Evolutionary conservation across 2,329 filamentous ascomycete genomes (phyloP), one percentile per base, ranked within the genome.

Genomic region (Podosphaera leucotricha): DNA sequence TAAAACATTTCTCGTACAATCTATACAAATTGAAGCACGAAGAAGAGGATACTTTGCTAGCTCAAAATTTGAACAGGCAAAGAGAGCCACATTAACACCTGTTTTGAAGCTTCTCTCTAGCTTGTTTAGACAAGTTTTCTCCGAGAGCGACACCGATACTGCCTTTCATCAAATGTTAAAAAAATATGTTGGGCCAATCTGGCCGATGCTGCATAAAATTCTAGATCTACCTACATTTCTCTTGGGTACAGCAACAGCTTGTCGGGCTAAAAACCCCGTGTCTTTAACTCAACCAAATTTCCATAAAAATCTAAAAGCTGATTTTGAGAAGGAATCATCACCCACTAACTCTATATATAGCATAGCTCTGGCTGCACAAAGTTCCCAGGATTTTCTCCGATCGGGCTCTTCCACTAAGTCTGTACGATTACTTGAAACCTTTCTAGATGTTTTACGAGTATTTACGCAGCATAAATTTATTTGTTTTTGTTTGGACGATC

Each of bases 381-480:
- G 61, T 41, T 68, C 71, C 0, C 70, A 74, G 43, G 72, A 77
- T 24, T 75, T 74, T 45, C 59, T 77, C 21, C 67, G 72, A 24
- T 62, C 66, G 2, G 72, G 72, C 28, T 60, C 66, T 0, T 67
- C 72, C 3, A 74, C 69, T 15, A 76, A 75, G 56, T 71, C 67
- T 2, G 78, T 83, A 50, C 75, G 83, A 11, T 70, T 93, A 46
- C 80, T 87, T 67, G 86, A 84, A 55, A 86, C 82, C 1, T 87
- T 92, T 53, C 64, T 93, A 38, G 86, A 94, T 51, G 77, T 92
- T 11, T 61, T 94, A 43, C 72, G 82, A 43, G 72, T 90, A 38
- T 76, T 95, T 45, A 79, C 83, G 0, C 68, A 76, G 16, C 77
- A 86, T 57, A 90, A 86, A 54, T 76, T 93, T 54, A 85, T 93